phyloP scores from a whole-genome alignment of 2,329 filamentous ascomycete genomes.

The Alternaria panax region DNA sequence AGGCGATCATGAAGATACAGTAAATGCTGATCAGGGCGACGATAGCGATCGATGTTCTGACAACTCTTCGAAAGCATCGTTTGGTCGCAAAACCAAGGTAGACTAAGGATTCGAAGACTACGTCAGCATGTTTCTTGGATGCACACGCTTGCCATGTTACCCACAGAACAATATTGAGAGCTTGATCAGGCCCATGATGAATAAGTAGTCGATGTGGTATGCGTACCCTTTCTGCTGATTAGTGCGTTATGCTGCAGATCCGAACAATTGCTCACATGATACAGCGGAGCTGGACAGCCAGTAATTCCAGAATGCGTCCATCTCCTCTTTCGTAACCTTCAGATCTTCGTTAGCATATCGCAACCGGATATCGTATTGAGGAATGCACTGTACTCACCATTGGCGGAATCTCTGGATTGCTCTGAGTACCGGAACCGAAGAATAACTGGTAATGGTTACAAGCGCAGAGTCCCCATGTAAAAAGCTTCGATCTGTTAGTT shows the following conservation, averaged over 20 bases:
- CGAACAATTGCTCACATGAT: no score
- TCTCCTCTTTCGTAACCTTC: slow-evolving; percentile 6
- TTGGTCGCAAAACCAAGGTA: slow-evolving; percentile 36
- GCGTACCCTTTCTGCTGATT: slow-evolving; percentile 21
- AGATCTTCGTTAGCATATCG: neutral
- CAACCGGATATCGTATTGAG: neutral
- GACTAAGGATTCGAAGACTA: slow-evolving; percentile 3
- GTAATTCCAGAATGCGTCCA: neutral
- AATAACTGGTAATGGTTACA: slow-evolving; percentile 39
- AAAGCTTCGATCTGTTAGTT: slow-evolving; percentile 20
- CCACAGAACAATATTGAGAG: slow-evolving; percentile 31
- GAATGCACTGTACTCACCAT: neutral
- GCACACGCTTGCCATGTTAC: neutral
- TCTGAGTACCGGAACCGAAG: slow-evolving; percentile 30
- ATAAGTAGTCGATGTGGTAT: slow-evolving; percentile 37
- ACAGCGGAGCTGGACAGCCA: slow-evolving; percentile 17
- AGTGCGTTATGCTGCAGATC: slow-evolving; percentile 18
- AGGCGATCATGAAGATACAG: slow-evolving; percentile 28
- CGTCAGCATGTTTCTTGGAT: neutral
- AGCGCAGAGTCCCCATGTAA: slow-evolving; percentile 38
- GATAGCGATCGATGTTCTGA: slow-evolving; percentile 23
- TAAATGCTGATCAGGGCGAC: slow-evolving; percentile 18
- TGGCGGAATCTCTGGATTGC: neutral
- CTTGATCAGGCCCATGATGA: slow-evolving; percentile 34
- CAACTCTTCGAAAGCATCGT: slow-evolving; percentile 28